These are phyloP conservation scores for Panicum virgatum DNA, from an alignment of 202 grass and related monocot genomes.

Conservation along the genomic window DNA sequence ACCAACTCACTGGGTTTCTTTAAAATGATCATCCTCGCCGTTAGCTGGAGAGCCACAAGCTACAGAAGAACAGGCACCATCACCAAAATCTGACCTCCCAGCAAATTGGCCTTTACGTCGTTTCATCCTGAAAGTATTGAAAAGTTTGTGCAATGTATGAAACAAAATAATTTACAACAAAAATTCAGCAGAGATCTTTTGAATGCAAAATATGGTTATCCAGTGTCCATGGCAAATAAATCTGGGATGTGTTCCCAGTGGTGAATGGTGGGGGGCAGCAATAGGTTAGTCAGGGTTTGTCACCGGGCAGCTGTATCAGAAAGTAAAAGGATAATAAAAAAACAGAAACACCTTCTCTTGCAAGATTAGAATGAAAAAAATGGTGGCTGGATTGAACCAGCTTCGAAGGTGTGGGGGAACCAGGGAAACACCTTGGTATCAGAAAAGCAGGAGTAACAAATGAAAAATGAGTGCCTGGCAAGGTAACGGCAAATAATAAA, in stretches of 20 bases:
- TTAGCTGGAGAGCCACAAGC: slow-evolving; percentile 37
- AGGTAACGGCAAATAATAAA: slow-evolving; percentile 4
- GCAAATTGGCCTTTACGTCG: slow-evolving; percentile 73
- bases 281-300: background rate
- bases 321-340: background rate
- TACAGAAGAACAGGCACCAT: slow-evolving; percentile 46
- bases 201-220: slow-evolving; percentile 17
- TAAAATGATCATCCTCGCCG: slow-evolving; percentile 48
- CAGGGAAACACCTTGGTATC: background rate
- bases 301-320: background rate
- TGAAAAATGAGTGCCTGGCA: background rate
- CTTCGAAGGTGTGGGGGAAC: background rate
- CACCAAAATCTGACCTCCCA: slow-evolving; percentile 55
- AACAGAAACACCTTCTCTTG: background rate
- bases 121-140: slow-evolving; percentile 57
- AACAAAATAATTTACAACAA: slow-evolving; percentile 20
- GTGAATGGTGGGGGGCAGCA: background rate
- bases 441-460: background rate
- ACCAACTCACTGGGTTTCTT: slow-evolving; percentile 58
- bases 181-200: background rate
- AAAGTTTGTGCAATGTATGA: slow-evolving; percentile 9
- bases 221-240: slow-evolving; percentile 9
- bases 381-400: background rate
- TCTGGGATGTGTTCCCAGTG: background rate
- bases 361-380: background rate